Conservation (phyloP, 345 rosid species). For the Eucalyptus victrix region DNA sequence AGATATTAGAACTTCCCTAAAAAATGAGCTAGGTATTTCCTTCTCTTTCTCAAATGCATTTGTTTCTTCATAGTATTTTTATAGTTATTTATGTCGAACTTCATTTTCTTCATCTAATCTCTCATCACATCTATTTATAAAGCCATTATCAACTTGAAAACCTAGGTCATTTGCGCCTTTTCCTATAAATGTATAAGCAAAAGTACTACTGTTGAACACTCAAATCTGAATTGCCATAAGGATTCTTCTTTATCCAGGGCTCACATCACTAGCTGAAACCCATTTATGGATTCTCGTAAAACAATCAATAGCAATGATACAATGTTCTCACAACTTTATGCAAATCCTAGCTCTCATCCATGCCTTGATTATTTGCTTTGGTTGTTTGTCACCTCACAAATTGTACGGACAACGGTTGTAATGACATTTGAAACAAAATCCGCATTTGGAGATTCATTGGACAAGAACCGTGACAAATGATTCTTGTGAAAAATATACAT, state of each 20-base stretch:
- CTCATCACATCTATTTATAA: not conserved
- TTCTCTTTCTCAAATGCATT: not conserved
- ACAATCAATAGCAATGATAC: not conserved
- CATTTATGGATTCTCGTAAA: not conserved
- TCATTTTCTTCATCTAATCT: not conserved
- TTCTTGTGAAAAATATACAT: not conserved
- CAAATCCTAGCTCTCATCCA: not conserved
- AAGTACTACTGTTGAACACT: not conserved
- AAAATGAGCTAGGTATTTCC: not conserved
- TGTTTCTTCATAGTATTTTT: not conserved
- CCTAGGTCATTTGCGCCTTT: not conserved
- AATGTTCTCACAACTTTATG: not conserved
- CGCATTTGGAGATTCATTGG: not conserved
- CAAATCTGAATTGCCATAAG: not conserved
- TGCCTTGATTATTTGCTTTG: not conserved
- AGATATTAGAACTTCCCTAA: not conserved
- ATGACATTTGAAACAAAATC: not conserved
- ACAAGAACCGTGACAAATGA: not conserved
- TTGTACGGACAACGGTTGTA: fast-evolving
- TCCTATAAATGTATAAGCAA: not conserved
- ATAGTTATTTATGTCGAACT: not conserved
- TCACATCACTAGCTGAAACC: not conserved
- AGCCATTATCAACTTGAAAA: not conserved
- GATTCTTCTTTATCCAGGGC: not conserved
- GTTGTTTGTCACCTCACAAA: not conserved